Conservation (phyloP, 129 eudicot species). For the Rutidosis leptorrhynchoides region DNA sequence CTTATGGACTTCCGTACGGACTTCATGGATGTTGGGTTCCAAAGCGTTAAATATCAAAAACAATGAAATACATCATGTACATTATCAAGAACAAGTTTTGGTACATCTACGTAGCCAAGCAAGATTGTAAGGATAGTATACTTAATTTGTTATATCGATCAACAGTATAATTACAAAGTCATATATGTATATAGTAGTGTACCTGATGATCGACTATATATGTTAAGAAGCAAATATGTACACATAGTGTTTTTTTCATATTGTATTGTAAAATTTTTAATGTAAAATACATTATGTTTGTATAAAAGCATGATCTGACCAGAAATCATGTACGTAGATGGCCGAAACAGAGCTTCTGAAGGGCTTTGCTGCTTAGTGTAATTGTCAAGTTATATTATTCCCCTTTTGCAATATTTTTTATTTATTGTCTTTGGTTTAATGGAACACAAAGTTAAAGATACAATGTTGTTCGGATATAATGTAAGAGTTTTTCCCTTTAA, state of each 20-base stretch:
- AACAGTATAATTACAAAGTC: not conserved
- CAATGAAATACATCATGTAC: not conserved
- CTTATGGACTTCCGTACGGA: conserved; percentile 97
- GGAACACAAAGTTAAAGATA: too few species aligned
- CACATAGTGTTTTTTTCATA: conserved; percentile 12
- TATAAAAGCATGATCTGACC: too few species aligned
- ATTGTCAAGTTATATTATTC: too few species aligned
- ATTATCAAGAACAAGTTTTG: conserved; percentile 4
- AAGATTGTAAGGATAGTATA: conserved; percentile 1
- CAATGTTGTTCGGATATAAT: too few species aligned
- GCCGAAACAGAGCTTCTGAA: too few species aligned
- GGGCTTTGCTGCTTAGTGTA: too few species aligned
- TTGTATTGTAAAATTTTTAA: conserved; percentile 8
- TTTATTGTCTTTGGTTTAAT: too few species aligned
- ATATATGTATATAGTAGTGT: conserved; percentile 26
- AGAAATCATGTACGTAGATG: too few species aligned
- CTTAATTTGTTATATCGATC: not conserved
- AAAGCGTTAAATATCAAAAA: conserved; percentile 26
- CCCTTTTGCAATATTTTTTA: too few species aligned
- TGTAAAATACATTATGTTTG: not conserved
- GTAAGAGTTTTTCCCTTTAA: too few species aligned
- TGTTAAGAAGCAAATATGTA: not conserved
- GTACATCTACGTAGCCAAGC: not conserved
- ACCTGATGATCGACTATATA: conserved; percentile 11
- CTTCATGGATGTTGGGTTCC: conserved; percentile 99